Evolutionary conservation across 495 filamentous ascomycete species (phyloP).

Genomic region (Aspergillus affinis): DNA sequence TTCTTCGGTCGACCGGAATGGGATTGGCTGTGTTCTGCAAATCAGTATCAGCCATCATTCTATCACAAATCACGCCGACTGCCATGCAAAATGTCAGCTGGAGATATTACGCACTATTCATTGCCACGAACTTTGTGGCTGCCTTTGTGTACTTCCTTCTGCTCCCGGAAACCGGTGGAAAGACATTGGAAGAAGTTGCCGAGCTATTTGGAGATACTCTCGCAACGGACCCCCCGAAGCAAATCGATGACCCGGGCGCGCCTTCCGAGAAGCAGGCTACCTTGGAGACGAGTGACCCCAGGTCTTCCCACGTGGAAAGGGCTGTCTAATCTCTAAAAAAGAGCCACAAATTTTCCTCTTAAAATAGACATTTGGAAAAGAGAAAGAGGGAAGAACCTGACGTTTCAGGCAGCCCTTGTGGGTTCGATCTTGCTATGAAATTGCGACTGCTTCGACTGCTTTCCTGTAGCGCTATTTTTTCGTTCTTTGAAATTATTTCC

Average conservation of each 20-base stretch:
- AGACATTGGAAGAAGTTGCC: slow-evolving; percentile 49
- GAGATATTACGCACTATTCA: slow-evolving; percentile 43
- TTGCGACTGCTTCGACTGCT: too few species aligned
- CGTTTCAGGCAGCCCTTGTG: too few species aligned
- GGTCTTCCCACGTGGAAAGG: slow-evolving; percentile 14
- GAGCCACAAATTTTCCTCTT: not conserved
- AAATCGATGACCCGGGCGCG: not conserved
- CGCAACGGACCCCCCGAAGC: not conserved
- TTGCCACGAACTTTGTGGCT: slow-evolving; percentile 30
- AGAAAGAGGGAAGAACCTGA: too few species aligned
- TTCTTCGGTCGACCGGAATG: slow-evolving; percentile 19
- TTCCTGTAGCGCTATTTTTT: too few species aligned
- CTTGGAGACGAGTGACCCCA: slow-evolving; percentile 4
- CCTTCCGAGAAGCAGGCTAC: not conserved
- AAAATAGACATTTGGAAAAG: too few species aligned
- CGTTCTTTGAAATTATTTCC: too few species aligned
- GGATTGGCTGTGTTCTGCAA: slow-evolving; percentile 23
- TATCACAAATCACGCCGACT: slow-evolving; percentile 41
- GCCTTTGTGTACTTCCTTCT: slow-evolving; percentile 42
- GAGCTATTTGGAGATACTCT: slow-evolving; percentile 41
- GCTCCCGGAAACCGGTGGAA: slow-evolving; percentile 46
- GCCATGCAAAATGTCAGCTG: slow-evolving; percentile 36
- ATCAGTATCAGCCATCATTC: slow-evolving; percentile 26
- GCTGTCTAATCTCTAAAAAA: not conserved
- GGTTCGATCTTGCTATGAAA: too few species aligned